Conservation (phyloP, 2,329 filamentous ascomycete genomes). For the Thyridium curvatum region DNA sequence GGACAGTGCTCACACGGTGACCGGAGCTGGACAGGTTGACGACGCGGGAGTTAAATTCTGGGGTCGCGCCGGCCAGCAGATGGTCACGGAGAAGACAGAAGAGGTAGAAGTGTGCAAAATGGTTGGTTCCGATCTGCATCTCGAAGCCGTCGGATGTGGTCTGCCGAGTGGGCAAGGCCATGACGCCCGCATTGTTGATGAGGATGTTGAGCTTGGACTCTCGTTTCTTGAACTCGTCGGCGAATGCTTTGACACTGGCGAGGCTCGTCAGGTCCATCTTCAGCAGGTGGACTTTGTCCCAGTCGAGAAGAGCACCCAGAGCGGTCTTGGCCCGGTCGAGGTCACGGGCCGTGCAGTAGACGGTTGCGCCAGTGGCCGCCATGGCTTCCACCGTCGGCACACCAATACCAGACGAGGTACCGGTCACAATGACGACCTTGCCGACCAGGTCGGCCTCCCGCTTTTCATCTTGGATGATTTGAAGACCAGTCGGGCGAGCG, state of each 20-base stretch:
- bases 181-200: conserved; percentile 39
- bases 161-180: conserved; percentile 23
- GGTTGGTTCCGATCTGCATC: conserved; percentile 42
- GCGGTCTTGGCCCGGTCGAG: conserved; percentile 27
- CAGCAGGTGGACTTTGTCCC: conserved; percentile 24
- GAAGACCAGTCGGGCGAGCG: conserved; percentile 25
- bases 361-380: conserved; percentile 30
- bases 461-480: conserved; percentile 26
- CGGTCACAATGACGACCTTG: conserved; percentile 33
- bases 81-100: conserved; percentile 39
- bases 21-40: conserved; percentile 34
- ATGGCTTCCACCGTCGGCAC: conserved; percentile 33
- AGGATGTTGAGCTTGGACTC: conserved; percentile 18
- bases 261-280: conserved; percentile 20
- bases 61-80: conserved; percentile 29
- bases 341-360: conserved; percentile 35
- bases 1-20: conserved; percentile 25
- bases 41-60: conserved; percentile 34
- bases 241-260: conserved; percentile 22
- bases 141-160: conserved; percentile 40
- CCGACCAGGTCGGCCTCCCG: conserved; percentile 23
- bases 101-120: conserved; percentile 46
- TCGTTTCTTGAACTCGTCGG: conserved; percentile 18
- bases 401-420: conserved; percentile 30
- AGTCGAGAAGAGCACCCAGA: conserved; percentile 18